A percentile compares a stretch with the other conserved stretches of the same genome.
phyloP scores from a whole-genome alignment of 805 yeast species.

The Starmerella stellata region DNA sequence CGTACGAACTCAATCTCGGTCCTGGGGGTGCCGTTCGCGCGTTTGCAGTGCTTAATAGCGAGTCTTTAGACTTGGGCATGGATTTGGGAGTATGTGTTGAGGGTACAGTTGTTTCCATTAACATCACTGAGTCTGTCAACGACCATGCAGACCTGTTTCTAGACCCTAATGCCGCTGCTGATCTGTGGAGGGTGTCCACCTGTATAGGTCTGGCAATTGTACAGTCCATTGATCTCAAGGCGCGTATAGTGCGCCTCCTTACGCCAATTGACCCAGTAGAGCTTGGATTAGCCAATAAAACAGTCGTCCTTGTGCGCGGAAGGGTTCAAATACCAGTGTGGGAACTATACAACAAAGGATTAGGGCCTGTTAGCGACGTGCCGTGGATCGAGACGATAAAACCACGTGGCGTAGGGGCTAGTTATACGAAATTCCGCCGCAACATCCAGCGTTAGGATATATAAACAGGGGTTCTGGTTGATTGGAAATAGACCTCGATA shows the following conservation, averaged over 20 bases:
- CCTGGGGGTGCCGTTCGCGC: conserved; percentile 13
- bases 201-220: conserved; percentile 42
- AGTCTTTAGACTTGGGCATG: conserved; percentile 15
- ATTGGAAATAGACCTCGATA: too few species aligned
- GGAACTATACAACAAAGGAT: conserved; percentile 28
- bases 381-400: conserved; percentile 29
- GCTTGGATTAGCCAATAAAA: conserved; percentile 1
- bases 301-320: conserved; percentile 8
- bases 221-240: conserved; percentile 39
- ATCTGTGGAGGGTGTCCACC: conserved; percentile 10
- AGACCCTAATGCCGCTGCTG: conserved; percentile 1
- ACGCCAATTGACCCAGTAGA: conserved; percentile 25
- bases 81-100: conserved; percentile 19
- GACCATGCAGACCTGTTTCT: conserved; percentile 1
- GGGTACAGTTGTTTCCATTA: conserved; percentile 23
- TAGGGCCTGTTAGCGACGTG: conserved; percentile 16
- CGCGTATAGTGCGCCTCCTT: conserved; percentile 35
- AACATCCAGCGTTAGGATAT: conserved; percentile 29
- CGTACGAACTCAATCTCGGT: conserved; percentile 18
- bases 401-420: conserved; percentile 29
- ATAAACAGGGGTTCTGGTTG: too few species aligned
- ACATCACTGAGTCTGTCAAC: not conserved
- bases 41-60: conserved; percentile 14
- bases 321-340: conserved; percentile 37
- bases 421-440: conserved; percentile 40